Conservation (phyloP, 2,329 filamentous ascomycete species). For the Microsporum canis region DNA sequence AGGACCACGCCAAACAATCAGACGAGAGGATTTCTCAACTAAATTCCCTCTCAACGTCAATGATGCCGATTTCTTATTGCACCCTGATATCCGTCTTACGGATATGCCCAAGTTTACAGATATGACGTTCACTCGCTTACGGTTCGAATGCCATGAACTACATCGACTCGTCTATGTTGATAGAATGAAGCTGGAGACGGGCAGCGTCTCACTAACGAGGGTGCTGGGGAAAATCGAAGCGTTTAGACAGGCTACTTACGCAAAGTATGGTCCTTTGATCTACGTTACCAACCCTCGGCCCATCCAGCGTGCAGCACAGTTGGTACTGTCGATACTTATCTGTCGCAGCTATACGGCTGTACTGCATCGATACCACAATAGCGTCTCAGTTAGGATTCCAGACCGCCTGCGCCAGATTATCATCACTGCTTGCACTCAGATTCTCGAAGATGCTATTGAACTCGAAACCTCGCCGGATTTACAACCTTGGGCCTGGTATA, state of each 20-base stretch:
- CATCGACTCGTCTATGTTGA: constrained; percentile 60
- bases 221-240: constrained; percentile 58
- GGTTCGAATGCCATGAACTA: constrained; percentile 64
- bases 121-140: constrained; percentile 55
- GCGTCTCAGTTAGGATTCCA: constrained; percentile 22
- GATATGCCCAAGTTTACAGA: constrained; percentile 52
- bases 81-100: constrained; percentile 32
- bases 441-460: constrained; percentile 44
- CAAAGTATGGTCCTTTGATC: constrained; percentile 54
- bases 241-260: constrained; percentile 53
- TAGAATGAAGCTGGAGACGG: constrained; percentile 51
- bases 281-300: constrained; percentile 43
- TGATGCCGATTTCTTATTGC: constrained; percentile 48
- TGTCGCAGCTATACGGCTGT: constrained; percentile 55
- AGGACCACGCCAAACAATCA: constrained; percentile 58
- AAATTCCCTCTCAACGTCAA: constrained; percentile 60
- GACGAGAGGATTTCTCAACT: constrained; percentile 65
- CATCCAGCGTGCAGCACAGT: constrained; percentile 51
- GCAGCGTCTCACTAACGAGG: constrained; percentile 50
- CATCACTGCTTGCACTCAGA: constrained; percentile 47
- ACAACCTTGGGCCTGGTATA: constrained; percentile 56
- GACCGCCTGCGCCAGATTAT: constrained; percentile 53
- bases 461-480: constrained; percentile 45
- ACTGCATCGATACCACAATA: constrained; percentile 55
- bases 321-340: constrained; percentile 54